These are phyloP conservation scores for Colletotrichum limetticola DNA, from an alignment of 2,329 filamentous ascomycete species.

Conservation along the genomic window DNA sequence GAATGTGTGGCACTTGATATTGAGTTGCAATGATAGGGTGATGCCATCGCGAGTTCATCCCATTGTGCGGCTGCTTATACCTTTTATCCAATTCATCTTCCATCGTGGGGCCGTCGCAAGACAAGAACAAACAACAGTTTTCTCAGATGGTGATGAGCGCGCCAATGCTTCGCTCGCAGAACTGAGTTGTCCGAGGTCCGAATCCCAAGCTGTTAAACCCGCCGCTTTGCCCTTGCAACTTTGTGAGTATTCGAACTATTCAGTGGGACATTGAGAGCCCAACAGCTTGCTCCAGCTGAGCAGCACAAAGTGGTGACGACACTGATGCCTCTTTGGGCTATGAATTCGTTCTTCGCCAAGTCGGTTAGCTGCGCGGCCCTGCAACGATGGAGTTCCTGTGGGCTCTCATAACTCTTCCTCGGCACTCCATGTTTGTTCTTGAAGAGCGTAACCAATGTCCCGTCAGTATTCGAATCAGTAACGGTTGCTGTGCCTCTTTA, in stretches of 20 bases:
- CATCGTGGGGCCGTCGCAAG: conserved; percentile 1
- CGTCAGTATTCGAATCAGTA: not conserved
- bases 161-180: conserved; percentile 33
- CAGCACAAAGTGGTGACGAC: conserved; percentile 30
- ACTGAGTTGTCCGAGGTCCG: conserved; percentile 33
- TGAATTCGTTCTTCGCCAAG: conserved; percentile 27
- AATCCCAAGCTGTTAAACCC: not conserved
- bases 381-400: conserved; percentile 7
- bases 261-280: not conserved
- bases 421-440: no score
- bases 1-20: not conserved
- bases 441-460: not conserved
- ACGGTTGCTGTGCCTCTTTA: conserved; percentile 5
- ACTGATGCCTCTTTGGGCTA: conserved; percentile 28
- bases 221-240: not conserved
- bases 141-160: conserved; percentile 25
- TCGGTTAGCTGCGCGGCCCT: conserved; percentile 18
- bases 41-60: not conserved
- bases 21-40: no score
- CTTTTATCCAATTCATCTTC: conserved; percentile 9
- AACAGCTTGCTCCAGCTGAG: not conserved
- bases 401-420: not conserved
- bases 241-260: not conserved
- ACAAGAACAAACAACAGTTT: not conserved
- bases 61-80: not conserved